These are phyloP conservation scores for Yamadazyma olivae DNA, from an alignment of 805 yeast genomes.

Conservation along the genomic window DNA sequence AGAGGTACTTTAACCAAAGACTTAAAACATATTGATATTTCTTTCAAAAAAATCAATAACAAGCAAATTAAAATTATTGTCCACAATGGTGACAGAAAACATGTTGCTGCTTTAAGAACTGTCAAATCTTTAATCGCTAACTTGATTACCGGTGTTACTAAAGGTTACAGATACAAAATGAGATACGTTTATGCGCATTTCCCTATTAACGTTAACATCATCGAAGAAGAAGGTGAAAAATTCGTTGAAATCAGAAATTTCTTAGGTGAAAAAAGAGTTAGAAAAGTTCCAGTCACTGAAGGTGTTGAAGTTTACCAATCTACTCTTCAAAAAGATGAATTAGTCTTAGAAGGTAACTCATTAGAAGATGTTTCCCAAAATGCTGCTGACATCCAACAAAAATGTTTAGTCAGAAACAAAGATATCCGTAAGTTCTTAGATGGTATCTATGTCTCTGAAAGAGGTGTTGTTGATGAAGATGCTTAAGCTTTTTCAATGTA, in stretches of 20 bases:
- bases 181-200: slow-evolving; percentile 99
- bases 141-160: slow-evolving; percentile 97
- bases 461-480: slow-evolving; percentile 81
- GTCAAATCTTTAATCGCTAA: slow-evolving; percentile 93
- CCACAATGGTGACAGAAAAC: slow-evolving; percentile 99
- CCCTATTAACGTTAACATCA: slow-evolving; percentile 97
- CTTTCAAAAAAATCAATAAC: slow-evolving; percentile 77
- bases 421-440: slow-evolving; percentile 99
- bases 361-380: slow-evolving; percentile 96
- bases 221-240: slow-evolving; percentile 70
- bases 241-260: slow-evolving; percentile 97
- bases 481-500: slow-evolving; percentile 16
- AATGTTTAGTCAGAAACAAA: slow-evolving; percentile 98
- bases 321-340: slow-evolving; percentile 88
- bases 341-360: slow-evolving; percentile 90
- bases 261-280: slow-evolving; percentile 98
- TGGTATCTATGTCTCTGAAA: slow-evolving; percentile 98
- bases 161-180: slow-evolving; percentile 99
- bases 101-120: slow-evolving; percentile 98
- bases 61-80: slow-evolving; percentile 82
- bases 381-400: slow-evolving; percentile 97
- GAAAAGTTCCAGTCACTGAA: slow-evolving; percentile 79
- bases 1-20: slow-evolving; percentile 92
- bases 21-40: slow-evolving; percentile 91
- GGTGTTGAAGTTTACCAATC: slow-evolving; percentile 89